A percentile compares a stretch with the other conserved stretches of the same genome.
These are phyloP conservation scores for Helenozyma rhizophorensis DNA, from an alignment of 805 yeast genomes.

Conservation along the genomic window DNA sequence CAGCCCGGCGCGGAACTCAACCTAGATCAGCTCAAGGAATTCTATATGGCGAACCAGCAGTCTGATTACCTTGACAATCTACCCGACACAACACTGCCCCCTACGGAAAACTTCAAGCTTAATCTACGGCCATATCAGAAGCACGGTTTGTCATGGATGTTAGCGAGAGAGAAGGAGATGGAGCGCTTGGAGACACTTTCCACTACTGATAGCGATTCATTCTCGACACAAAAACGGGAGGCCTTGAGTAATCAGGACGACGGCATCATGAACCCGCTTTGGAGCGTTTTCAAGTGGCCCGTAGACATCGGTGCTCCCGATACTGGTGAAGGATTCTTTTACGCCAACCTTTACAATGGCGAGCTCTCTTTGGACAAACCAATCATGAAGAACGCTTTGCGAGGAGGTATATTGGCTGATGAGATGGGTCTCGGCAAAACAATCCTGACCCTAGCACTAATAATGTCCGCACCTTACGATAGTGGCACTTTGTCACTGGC, in stretches of 20 bases:
- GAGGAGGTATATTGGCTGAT: conserved; percentile 90
- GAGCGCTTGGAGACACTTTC: conserved; percentile 35
- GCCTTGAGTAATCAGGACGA: conserved; percentile 31
- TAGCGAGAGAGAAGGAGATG: conserved; percentile 67
- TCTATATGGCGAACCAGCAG: conserved; percentile 70
- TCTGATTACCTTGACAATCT: conserved; percentile 50
- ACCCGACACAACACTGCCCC: conserved; percentile 60
- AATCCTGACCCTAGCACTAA: conserved; percentile 70
- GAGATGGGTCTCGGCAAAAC: conserved; percentile 98
- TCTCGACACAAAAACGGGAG: conserved; percentile 25
- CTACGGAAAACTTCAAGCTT: conserved; percentile 46
- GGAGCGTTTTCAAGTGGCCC: conserved; percentile 83
- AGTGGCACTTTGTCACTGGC: conserved; percentile 11
- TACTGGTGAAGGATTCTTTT: conserved; percentile 40
- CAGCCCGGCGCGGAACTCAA: conserved; percentile 41
- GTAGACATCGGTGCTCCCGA: conserved; percentile 23
- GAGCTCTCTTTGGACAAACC: conserved; percentile 71
- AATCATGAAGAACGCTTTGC: conserved; percentile 49
- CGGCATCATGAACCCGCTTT: conserved; percentile 73
- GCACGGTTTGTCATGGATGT: conserved; percentile 86
- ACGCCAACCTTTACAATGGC: conserved; percentile 76
- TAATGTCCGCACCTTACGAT: conserved; percentile 63
- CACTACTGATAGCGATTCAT: conserved; percentile 11
- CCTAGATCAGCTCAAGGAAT: conserved; percentile 68
- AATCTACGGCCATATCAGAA: conserved; percentile 72